Conservation (phyloP, 2,329 filamentous ascomycete genomes). For the Aureobasidium subglaciale region DNA sequence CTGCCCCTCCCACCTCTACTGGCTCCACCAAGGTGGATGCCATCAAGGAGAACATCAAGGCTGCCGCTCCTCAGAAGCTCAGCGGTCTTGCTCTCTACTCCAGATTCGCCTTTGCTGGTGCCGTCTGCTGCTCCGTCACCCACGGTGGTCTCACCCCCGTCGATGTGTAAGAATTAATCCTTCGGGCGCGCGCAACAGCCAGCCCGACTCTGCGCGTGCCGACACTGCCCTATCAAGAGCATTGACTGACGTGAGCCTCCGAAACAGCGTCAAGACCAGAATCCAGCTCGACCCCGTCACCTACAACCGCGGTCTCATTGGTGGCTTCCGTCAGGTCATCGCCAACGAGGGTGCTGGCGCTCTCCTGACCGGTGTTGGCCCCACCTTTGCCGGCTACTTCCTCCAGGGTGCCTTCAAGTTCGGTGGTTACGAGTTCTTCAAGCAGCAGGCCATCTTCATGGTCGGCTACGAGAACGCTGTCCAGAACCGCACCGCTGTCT, state of each 20-base stretch:
- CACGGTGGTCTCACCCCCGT: constrained; percentile 96
- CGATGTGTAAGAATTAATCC: constrained; percentile 83
- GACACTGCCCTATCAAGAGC: constrained; percentile 8
- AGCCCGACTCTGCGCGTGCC: neutral
- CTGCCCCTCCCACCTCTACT: constrained; percentile 41
- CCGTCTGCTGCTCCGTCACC: constrained; percentile 95
- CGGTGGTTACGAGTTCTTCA: constrained; percentile 94
- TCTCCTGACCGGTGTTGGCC: constrained; percentile 77
- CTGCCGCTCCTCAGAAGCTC: constrained; percentile 47
- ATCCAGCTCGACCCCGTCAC: constrained; percentile 86
- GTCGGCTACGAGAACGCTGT: constrained; percentile 70
- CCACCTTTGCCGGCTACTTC: constrained; percentile 86
- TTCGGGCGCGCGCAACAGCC: neutral
- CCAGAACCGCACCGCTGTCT: constrained; percentile 73
- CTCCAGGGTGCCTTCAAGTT: constrained; percentile 91
- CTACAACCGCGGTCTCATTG: constrained; percentile 83
- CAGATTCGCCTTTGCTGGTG: constrained; percentile 93
- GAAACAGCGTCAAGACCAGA: constrained; percentile 81
- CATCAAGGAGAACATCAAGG: constrained; percentile 41
- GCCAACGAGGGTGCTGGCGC: constrained; percentile 77
- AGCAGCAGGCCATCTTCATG: constrained; percentile 77
- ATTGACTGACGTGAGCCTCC: constrained; percentile 13
- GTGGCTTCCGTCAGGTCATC: constrained; percentile 80
- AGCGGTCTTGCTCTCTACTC: constrained; percentile 73
- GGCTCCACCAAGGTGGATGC: constrained; percentile 48